Base-by-base conservation (phyloP, 2,329 filamentous ascomycete genomes). In the Cladobotryum protrusum region DNA sequence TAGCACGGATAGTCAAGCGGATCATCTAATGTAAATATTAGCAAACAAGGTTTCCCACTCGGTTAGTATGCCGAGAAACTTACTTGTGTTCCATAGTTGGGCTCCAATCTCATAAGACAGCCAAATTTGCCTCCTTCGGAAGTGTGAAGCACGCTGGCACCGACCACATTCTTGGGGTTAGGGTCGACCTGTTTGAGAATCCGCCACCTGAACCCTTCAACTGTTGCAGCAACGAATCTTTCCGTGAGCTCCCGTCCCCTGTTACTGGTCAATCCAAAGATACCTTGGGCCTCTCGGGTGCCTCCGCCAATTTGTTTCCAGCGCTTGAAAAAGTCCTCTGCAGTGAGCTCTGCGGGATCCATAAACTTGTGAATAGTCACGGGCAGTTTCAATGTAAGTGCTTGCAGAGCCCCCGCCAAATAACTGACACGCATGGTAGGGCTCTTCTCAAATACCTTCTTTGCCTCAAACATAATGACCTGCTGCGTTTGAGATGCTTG, bases 251-350 rank as follows among this genome's bases (percentile, higher is more conserved):
- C 83, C 52, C 80, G 74, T 14, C 75, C 76, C 24, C 76, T 77
- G 1, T 65, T 66, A 2, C 57, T 54, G 1, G 73, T 69, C 11
- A 92, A 66, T 0, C 85, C 83, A 67, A 99, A 95, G 32, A 97
- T 89, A 43, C 80, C 80, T 66, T 99, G 93, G 0, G 88, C 85
- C 68, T 99, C 95, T 29, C 95, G 81, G 1, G 91, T 85, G 2
- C 82, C 82, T 5, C 87, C 89, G 12, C 93, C 93, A 60, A 99
- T 97, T 71, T 99, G 93, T 76, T 96, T 95, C 93, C 93, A 99
- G 46, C 95, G 79, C 76, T 95, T 96, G 80, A 99, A 99, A 71
- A 97, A 99, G 64, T 99, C 93, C 47, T 99, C 93, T 0, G 86
- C 83, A 6, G 81, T 81, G 36, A 99, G 75, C 50, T 93, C 86